phyloP scores from a whole-genome alignment of 2,329 filamentous ascomycete species.

The Sarocladiaceae sp. region DNA sequence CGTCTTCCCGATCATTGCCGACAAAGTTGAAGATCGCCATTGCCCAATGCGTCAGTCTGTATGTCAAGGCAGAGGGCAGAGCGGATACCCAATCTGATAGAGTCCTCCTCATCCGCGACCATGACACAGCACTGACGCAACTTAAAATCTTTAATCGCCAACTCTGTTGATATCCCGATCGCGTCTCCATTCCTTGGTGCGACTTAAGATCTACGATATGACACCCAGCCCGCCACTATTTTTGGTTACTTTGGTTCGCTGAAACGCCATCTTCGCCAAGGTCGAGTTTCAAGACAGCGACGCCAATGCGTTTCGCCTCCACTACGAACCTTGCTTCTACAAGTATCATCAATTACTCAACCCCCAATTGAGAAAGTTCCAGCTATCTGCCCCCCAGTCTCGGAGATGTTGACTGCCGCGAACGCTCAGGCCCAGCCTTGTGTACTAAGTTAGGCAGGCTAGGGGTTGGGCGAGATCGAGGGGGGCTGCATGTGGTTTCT shows the following conservation, averaged over 20 bases:
- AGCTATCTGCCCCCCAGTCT: too few relatives aligned
- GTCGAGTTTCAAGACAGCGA: neutral
- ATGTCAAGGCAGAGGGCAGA: too few relatives aligned
- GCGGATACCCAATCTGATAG: too few relatives aligned
- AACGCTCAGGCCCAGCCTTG: too few relatives aligned
- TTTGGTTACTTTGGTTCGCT: neutral
- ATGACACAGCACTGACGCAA: too few relatives aligned
- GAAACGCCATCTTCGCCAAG: neutral
- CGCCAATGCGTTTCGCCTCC: too few relatives aligned
- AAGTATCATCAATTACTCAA: neutral
- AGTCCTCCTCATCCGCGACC: too few relatives aligned
- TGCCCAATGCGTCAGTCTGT: too few relatives aligned
- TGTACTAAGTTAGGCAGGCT: too few relatives aligned
- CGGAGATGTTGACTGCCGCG: constrained; percentile 1
- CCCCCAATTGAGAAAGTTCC: too few relatives aligned
- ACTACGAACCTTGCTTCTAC: neutral
- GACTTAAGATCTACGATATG: neutral
- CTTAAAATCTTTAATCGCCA: neutral
- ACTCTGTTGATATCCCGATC: neutral
- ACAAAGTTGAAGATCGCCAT: too few relatives aligned
- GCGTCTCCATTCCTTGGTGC: neutral
- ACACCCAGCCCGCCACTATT: neutral
- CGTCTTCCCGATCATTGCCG: too few relatives aligned
- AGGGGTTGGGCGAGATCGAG: neutral
- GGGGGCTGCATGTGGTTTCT: neutral